Conservation (phyloP, 1,139 yeast species). For the Sugiyamaella grinbergsii region DNA sequence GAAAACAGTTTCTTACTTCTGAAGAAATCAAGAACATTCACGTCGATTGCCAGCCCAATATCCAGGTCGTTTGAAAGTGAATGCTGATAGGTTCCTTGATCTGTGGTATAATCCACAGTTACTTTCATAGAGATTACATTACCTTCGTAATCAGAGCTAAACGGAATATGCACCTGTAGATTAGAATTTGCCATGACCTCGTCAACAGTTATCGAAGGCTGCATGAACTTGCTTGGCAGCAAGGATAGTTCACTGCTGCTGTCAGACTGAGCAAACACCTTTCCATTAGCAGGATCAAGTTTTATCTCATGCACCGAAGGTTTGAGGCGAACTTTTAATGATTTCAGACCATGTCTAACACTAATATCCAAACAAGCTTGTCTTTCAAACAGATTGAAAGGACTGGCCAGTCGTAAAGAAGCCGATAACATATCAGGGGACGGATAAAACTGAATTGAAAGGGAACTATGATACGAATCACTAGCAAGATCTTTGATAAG, state of each 20-base stretch:
- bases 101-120: conserved; percentile 29
- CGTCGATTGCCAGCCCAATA: conserved; percentile 55
- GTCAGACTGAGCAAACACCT: conserved; percentile 7
- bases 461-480: conserved; percentile 19
- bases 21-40: conserved; percentile 77
- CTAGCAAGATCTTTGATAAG: conserved; percentile 22
- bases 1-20: conserved; percentile 58
- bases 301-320: conserved; percentile 12
- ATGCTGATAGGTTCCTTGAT: conserved; percentile 27
- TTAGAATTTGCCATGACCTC: conserved; percentile 9
- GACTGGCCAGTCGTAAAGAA: conserved; percentile 26
- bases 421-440: conserved; percentile 32
- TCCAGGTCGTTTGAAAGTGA: conserved; percentile 30
- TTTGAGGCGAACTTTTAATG: conserved; percentile 18
- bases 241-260: neutral
- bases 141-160: conserved; percentile 23
- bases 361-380: conserved; percentile 28
- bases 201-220: conserved; percentile 13
- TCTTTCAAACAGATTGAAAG: conserved; percentile 29
- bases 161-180: conserved; percentile 19
- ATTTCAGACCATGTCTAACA: conserved; percentile 21
- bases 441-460: conserved; percentile 30
- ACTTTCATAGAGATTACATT: conserved; percentile 19
- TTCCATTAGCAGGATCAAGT: conserved; percentile 15
- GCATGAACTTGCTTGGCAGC: conserved; percentile 7